These are phyloP conservation scores for Leccinum subtestaceum DNA, from an alignment of 768 basidiomycete species.

Conservation along the genomic window DNA sequence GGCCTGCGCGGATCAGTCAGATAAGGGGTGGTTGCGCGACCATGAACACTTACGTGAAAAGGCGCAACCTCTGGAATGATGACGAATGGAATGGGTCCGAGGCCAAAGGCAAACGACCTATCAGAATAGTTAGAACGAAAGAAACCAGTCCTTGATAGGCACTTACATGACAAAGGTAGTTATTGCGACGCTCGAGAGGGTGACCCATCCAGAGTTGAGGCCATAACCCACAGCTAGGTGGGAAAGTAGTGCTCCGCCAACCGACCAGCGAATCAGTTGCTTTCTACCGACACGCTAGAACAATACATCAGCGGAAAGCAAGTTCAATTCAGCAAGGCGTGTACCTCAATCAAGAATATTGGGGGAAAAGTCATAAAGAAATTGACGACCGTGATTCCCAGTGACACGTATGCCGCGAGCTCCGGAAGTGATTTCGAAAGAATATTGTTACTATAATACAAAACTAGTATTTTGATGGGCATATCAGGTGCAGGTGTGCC, in stretches of 20 bases:
- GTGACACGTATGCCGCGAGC: conserved; percentile 75
- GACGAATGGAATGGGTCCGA: conserved; percentile 92
- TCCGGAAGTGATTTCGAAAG: conserved; percentile 77
- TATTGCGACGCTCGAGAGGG: conserved; percentile 70
- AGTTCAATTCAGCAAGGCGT: conserved; percentile 4
- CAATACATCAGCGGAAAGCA: conserved; percentile 1
- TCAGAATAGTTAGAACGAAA: conserved; percentile 1
- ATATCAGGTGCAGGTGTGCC: background rate
- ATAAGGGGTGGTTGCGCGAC: background rate
- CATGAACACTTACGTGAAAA: conserved; percentile 51
- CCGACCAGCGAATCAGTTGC: conserved; percentile 64
- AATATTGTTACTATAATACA: conserved; percentile 91
- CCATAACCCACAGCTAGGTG: conserved; percentile 68
- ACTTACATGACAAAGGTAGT: conserved; percentile 73
- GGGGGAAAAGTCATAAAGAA: conserved; percentile 75
- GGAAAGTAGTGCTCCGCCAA: conserved; percentile 61
- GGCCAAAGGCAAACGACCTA: conserved; percentile 84
- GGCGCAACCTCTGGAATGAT: conserved; percentile 91
- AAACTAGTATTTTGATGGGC: conserved; percentile 44
- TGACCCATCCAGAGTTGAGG: conserved; percentile 56
- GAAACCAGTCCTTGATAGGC: conserved; percentile 16
- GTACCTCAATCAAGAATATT: conserved; percentile 81
- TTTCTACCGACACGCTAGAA: conserved; percentile 70
- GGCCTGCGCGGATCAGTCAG: conserved; percentile 42
- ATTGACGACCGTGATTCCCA: conserved; percentile 84